Conservation (phyloP, 2,329 filamentous ascomycete genomes). For the Aphanoascus verrucosus region DNA sequence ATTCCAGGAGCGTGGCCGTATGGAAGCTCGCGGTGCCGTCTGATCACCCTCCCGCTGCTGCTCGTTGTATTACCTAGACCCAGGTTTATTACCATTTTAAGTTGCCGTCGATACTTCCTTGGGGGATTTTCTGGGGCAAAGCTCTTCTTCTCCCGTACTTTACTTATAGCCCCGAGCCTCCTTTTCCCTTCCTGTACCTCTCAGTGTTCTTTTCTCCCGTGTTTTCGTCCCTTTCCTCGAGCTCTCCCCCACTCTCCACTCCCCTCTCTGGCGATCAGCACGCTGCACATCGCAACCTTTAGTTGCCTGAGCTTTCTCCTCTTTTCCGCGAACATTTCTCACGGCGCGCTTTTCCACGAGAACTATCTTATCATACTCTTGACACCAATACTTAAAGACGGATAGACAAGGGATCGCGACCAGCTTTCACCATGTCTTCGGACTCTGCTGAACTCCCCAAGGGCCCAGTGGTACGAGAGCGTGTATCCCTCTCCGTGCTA, state of each 20-base stretch:
- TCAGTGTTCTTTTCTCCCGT: neutral
- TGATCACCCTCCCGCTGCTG: neutral
- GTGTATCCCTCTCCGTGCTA: neutral
- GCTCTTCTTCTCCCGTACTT: neutral
- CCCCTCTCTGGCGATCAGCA: neutral
- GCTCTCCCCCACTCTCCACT: neutral
- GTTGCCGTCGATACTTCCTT: neutral
- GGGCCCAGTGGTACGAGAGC: conserved; percentile 31
- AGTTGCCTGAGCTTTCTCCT: neutral
- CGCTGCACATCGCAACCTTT: neutral
- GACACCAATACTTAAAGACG: too few species aligned
- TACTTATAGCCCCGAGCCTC: neutral
- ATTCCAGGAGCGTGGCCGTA: neutral
- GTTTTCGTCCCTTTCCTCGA: neutral
- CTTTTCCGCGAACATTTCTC: neutral
- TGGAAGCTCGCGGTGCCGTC: neutral
- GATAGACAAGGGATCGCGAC: neutral
- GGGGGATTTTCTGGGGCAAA: neutral
- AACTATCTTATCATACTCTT: too few species aligned
- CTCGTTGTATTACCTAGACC: neutral
- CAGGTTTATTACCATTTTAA: too few species aligned
- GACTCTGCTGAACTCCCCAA: conserved; percentile 27
- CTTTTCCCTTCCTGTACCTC: neutral
- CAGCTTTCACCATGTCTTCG: conserved; percentile 28
- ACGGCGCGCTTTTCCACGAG: neutral